Conservation (phyloP, 2,329 filamentous ascomycete genomes). For the Phaeoacremonium minimum region DNA sequence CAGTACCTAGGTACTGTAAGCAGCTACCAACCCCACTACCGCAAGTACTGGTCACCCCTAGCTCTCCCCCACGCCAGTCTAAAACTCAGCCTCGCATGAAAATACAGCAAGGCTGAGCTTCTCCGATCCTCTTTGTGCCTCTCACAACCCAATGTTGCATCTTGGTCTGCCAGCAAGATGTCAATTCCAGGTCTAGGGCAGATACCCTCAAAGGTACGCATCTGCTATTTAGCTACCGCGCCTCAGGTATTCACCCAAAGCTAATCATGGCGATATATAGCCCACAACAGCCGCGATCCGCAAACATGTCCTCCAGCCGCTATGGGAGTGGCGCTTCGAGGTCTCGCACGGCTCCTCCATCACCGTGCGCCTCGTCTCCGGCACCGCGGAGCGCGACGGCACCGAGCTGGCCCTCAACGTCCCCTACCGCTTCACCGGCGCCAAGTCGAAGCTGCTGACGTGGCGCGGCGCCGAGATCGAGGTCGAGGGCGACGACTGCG, state of each 20-base stretch:
- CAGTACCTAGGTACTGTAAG: no score
- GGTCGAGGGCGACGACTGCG: conserved; percentile 57
- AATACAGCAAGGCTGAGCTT: conserved; percentile 8
- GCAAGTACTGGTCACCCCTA: no score
- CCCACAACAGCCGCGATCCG: conserved; percentile 35
- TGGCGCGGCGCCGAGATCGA: conserved; percentile 89
- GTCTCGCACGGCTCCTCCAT: conserved; percentile 47
- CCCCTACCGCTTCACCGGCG: conserved; percentile 74
- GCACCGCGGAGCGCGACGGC: conserved; percentile 90
- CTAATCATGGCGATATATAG: no score
- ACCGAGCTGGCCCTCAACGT: conserved; percentile 83
- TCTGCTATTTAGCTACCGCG: no score
- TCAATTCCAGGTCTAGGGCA: conserved; percentile 72
- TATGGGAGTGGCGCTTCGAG: conserved; percentile 77
- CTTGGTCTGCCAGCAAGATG: conserved; percentile 43
- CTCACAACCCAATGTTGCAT: background rate
- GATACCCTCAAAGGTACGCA: conserved; percentile 53
- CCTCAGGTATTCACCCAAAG: no score
- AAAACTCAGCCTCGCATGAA: background rate
- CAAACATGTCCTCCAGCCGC: conserved; percentile 51
- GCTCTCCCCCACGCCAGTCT: background rate
- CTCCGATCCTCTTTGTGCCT: no score
- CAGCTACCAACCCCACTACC: no score
- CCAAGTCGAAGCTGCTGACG: conserved; percentile 84
- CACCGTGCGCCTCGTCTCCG: conserved; percentile 62